Conservation (phyloP, 495 filamentous ascomycete species). For the Penicillium fimorum region DNA sequence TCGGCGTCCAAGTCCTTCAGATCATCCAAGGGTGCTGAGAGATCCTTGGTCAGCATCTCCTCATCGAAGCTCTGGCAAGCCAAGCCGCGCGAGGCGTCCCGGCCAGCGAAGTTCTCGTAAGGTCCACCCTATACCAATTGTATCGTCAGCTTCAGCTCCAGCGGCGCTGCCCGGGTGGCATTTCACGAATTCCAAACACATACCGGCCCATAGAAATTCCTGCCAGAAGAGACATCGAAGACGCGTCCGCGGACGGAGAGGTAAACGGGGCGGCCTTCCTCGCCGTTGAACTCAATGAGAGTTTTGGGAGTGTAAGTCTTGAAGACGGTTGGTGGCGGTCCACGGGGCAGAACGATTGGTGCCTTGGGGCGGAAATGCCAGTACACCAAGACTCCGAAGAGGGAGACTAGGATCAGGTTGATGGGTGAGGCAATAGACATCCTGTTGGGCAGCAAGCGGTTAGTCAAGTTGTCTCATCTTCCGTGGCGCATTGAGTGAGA, state of each 20-base stretch:
- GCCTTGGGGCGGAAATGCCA: slow-evolving; percentile 61
- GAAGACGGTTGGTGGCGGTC: slow-evolving; percentile 78
- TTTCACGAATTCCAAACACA: slow-evolving; percentile 10
- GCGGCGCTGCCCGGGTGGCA: not conserved
- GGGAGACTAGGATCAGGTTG: slow-evolving; percentile 69
- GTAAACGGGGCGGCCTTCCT: slow-evolving; percentile 70
- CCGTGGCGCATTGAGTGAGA: not conserved
- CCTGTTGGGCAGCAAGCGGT: slow-evolving; percentile 28
- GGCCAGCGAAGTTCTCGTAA: slow-evolving; percentile 90
- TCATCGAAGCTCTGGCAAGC: slow-evolving; percentile 93
- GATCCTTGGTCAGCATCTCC: slow-evolving; percentile 92
- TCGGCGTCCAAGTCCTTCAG: slow-evolving; percentile 71
- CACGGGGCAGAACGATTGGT: slow-evolving; percentile 59
- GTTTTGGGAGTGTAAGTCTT: slow-evolving; percentile 84
- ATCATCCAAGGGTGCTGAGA: slow-evolving; percentile 81
- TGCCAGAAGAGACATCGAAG: slow-evolving; percentile 82
- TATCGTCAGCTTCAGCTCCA: slow-evolving; percentile 11
- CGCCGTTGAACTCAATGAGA: slow-evolving; percentile 84
- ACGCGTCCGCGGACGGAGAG: slow-evolving; percentile 80
- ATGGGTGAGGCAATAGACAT: slow-evolving; percentile 70
- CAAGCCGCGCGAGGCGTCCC: slow-evolving; percentile 89
- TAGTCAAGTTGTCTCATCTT: not conserved
- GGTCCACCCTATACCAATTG: slow-evolving; percentile 61
- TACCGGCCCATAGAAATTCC: slow-evolving; percentile 87
- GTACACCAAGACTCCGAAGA: slow-evolving; percentile 70